These are phyloP conservation scores for Cordyceps militaris DNA, from an alignment of 2,329 filamentous ascomycete species.

Conservation along the genomic window DNA sequence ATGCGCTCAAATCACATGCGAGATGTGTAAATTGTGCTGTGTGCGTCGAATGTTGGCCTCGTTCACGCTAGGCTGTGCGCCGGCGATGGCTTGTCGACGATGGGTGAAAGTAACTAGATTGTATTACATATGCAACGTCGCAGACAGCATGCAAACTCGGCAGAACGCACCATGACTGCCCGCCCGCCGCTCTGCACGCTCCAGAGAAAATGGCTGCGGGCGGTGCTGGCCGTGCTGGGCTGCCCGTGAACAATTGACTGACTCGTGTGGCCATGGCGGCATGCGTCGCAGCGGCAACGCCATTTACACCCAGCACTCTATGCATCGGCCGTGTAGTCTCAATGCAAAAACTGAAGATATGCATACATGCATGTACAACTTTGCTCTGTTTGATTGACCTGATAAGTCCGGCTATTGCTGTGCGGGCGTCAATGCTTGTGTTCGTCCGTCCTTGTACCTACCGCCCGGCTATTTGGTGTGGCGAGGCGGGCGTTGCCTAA, in stretches of 20 bases:
- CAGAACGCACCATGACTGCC: not conserved
- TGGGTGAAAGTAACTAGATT: not conserved
- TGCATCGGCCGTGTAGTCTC: not conserved
- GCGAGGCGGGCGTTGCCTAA: conserved; percentile 1
- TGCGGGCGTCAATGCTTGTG: too few species aligned
- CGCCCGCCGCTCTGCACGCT: not conserved
- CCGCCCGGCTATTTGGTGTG: not conserved
- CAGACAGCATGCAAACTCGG: not conserved
- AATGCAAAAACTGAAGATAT: not conserved
- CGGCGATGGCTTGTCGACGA: not conserved
- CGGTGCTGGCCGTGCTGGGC: not conserved
- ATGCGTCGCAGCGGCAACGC: not conserved
- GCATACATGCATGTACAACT: not conserved
- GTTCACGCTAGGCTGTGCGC: not conserved
- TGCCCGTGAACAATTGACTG: conserved; percentile 11
- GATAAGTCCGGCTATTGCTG: not conserved
- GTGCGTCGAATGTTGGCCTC: not conserved
- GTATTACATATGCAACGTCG: not conserved
- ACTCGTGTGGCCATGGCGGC: conserved; percentile 5
- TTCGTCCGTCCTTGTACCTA: too few species aligned
- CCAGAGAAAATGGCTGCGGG: not conserved
- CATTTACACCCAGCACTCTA: not conserved
- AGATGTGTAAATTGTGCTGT: too few species aligned
- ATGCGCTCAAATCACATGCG: too few species aligned
- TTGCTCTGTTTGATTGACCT: too few species aligned